Evolutionary conservation across 306 rosid genomes (phyloP).

Genomic region (Cicer arietinum): DNA sequence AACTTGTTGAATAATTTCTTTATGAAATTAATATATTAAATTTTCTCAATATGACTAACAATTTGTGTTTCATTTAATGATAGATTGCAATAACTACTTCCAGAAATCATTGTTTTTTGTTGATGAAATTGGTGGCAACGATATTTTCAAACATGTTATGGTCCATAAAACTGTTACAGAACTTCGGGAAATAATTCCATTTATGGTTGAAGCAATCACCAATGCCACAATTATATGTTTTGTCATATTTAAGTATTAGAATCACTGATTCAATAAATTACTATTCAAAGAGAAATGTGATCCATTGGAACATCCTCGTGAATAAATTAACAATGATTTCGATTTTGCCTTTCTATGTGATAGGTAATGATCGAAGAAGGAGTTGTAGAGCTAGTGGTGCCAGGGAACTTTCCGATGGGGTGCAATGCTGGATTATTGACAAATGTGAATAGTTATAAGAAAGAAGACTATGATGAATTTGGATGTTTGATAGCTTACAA

Average conservation of each 20-base stretch:
- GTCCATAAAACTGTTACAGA: neutral
- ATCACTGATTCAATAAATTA: no score
- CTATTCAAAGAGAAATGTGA: no score
- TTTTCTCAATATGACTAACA: neutral
- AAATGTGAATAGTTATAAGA: slow-evolving; percentile 27
- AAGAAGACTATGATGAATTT: slow-evolving; percentile 46
- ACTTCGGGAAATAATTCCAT: neutral
- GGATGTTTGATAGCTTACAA: slow-evolving; percentile 60
- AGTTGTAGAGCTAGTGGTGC: neutral
- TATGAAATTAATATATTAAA: neutral
- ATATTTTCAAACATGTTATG: neutral
- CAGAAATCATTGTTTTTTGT: slow-evolving; percentile 1
- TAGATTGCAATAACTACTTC: neutral
- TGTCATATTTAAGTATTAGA: neutral
- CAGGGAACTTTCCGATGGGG: neutral
- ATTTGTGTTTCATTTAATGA: neutral
- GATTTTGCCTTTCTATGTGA: neutral
- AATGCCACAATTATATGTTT: neutral
- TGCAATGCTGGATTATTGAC: neutral
- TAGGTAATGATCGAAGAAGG: slow-evolving; percentile 14
- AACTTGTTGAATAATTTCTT: neutral
- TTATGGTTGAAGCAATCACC: neutral
- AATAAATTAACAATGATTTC: neutral
- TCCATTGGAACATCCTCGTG: no score
- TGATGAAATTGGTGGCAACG: slow-evolving; percentile 5